Percentiles rank a stretch among this genome's conserved stretches.
phyloP scores from a whole-genome alignment of 495 filamentous ascomycete species.

The Talaromyces wortmannii region DNA sequence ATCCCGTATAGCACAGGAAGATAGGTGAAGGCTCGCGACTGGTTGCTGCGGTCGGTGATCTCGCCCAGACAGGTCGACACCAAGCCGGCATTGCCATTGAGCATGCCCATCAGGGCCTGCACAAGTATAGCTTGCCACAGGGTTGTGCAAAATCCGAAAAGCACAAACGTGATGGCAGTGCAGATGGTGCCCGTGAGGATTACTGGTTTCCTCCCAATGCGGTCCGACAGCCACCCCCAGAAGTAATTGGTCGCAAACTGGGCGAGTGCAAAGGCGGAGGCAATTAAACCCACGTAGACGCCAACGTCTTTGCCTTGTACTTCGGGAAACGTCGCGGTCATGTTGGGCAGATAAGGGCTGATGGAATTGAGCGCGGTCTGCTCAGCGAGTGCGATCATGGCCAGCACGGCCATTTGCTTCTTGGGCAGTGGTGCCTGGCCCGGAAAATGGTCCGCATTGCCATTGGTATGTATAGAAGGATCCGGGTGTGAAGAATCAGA shows the following conservation, averaged over 20 bases:
- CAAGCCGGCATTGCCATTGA: slow-evolving; percentile 85
- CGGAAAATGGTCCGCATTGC: slow-evolving; percentile 16
- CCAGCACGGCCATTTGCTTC: slow-evolving; percentile 76
- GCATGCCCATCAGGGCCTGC: slow-evolving; percentile 82
- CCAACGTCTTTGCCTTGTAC: slow-evolving; percentile 66
- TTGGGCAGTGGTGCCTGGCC: slow-evolving; percentile 64
- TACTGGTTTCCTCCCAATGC: slow-evolving; percentile 86
- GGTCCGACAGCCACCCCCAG: slow-evolving; percentile 89
- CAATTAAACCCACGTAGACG: slow-evolving; percentile 83
- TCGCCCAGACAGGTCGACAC: slow-evolving; percentile 92
- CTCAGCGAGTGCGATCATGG: slow-evolving; percentile 82
- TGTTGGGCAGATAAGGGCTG: slow-evolving; percentile 89
- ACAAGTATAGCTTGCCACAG: slow-evolving; percentile 78
- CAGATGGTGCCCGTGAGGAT: slow-evolving; percentile 80
- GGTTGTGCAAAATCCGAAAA: slow-evolving; percentile 80
- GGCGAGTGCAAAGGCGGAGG: slow-evolving; percentile 83
- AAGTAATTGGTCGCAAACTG: slow-evolving; percentile 89
- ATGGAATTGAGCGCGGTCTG: slow-evolving; percentile 97
- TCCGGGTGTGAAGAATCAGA: slow-evolving; percentile 33
- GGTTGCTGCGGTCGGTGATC: slow-evolving; percentile 90
- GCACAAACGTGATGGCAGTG: slow-evolving; percentile 72
- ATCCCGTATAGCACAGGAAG: slow-evolving; percentile 89
- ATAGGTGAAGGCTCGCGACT: slow-evolving; percentile 85
- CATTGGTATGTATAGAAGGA: slow-evolving; percentile 17
- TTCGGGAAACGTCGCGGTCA: slow-evolving; percentile 80